Evolutionary conservation across 2,329 filamentous ascomycete species (phyloP).

Genomic region (Fusarium torulosum): DNA sequence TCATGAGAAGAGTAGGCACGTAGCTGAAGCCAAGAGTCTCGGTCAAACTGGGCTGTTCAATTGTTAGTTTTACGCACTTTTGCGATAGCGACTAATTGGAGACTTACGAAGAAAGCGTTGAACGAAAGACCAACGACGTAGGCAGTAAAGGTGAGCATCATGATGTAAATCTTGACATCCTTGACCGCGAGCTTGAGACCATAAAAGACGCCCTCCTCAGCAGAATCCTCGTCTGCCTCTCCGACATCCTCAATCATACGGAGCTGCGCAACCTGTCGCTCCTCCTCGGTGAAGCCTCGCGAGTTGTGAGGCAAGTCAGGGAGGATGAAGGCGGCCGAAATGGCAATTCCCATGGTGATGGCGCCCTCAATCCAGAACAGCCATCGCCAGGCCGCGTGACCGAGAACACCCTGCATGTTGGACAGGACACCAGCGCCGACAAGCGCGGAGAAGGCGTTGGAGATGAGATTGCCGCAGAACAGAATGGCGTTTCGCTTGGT

Average conservation of each 20-base stretch:
- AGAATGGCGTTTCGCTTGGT: conserved; percentile 67
- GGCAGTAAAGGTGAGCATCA: conserved; percentile 72
- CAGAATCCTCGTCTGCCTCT: conserved; percentile 65
- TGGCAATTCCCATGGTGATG: conserved; percentile 63
- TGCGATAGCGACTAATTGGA: not conserved
- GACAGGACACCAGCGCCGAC: conserved; percentile 70
- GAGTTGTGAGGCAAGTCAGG: conserved; percentile 69
- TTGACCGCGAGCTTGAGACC: conserved; percentile 70
- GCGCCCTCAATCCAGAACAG: conserved; percentile 71
- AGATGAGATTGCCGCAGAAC: conserved; percentile 71
- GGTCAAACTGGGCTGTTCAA: conserved; percentile 59
- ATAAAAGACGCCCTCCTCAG: conserved; percentile 63
- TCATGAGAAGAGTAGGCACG: conserved; percentile 67
- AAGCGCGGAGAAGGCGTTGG: conserved; percentile 70
- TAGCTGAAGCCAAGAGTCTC: conserved; percentile 65
- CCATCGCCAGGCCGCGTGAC: conserved; percentile 71
- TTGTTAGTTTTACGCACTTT: not conserved
- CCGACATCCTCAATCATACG: conserved; percentile 70
- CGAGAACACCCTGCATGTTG: conserved; percentile 67
- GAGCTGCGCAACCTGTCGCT: conserved; percentile 66
- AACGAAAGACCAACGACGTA: conserved; percentile 71
- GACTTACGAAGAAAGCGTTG: conserved; percentile 65
- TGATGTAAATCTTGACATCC: conserved; percentile 72
- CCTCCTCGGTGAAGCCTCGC: conserved; percentile 69
- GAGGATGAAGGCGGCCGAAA: conserved; percentile 62